Base-by-base conservation (phyloP, 2,329 filamentous ascomycete genomes). In the Didymella lethalis region DNA sequence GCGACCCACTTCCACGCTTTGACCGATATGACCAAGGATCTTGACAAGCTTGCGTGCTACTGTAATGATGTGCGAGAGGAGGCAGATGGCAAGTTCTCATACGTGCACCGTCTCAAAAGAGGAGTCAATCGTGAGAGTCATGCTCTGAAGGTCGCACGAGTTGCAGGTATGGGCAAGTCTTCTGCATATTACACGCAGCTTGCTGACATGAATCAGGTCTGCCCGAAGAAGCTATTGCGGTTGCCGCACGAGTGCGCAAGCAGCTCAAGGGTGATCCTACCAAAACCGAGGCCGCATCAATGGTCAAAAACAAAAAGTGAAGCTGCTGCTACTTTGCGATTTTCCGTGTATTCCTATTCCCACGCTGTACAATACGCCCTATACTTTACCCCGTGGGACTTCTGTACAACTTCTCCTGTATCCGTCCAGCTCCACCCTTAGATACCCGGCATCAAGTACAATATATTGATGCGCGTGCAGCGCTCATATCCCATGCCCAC, bases 1-100 rank as follows among this genome's bases (percentile, higher is more conserved):
- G 95, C 95, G 0, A 98, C 95, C 16, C 95, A 99, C 77, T 99
- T 98, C 71, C 94, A 99, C 76, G 82, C 79, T 3, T 81, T 99
- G 6, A 90, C 90, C 2, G 93, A 97, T 71, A 85, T 96, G 81
- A 91, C 90, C 0, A 76, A 75, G 7, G 80, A 82, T 7, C 84
- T 87, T 60, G 78, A 84, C 18, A 75, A 79, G 36, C 80, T 97
- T 49, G 90, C 86, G 38, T 87, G 86, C 67, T 97, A 94, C 76
- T 98, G 94, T 76, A 98, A 95, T 0, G 92, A 97, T 77, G 86
- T 99, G 8, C 83, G 88, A 23, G 93, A 97, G 74, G 88, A 90
- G 49, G 68, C 67, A 1, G 82, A 80, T 7, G 78, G 82, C 0
- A 78, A 75, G 0, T 99, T 97, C 75, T 87, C 90, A 41, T 99